Evolutionary conservation across 2,329 filamentous ascomycete genomes (phyloP), one percentile per base, ranked within the genome.

Genomic region (Tolypocladium endophyticum): DNA sequence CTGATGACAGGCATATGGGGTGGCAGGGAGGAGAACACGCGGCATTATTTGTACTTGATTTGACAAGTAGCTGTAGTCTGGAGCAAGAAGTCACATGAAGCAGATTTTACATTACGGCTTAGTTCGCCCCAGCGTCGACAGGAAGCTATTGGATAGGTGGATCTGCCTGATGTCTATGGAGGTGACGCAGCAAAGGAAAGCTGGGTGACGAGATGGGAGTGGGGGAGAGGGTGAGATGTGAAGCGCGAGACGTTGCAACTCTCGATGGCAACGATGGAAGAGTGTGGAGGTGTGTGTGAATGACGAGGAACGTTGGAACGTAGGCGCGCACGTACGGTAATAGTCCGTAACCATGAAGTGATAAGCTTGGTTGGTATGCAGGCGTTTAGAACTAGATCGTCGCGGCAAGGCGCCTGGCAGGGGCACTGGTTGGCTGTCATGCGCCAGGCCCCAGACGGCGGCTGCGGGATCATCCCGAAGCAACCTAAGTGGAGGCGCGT

Each of bases 21-120:
- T 35, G 38, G 4, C 53, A 28, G 53, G 53, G 20, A 25, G n/a
- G 50, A 43, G 20, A 28, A 39, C 23, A 39, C 25, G 30, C 56
- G 56, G 30, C 52, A 55, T 60, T 39, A 45, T 56, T 54, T 54
- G 30, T 54, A 36, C 50, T 28, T 52, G 47, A 60, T 30, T 57
- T 54, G 57, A 25, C 54, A 57, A 55, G 28, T 61, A 61, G 58
- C 56, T 57, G 60, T 61, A 60, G 57, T 36, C 55, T 58, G 56
- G 55, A 62, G 43, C 50, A 58, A 56, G 18, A 36, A 63, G 59
- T 57, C 59, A 52, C 61, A 60, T 57, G 57, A 39, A 58, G 56
- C 55, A 55, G 28, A 50, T 45, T 43, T 53, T 59, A 61, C 55
- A 23, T 59, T 61, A 59, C 45, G 38, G 38, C 28, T 33, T 18